Base-by-base conservation (phyloP, 495 filamentous ascomycete genomes). In the Xylaria nigripes region DNA sequence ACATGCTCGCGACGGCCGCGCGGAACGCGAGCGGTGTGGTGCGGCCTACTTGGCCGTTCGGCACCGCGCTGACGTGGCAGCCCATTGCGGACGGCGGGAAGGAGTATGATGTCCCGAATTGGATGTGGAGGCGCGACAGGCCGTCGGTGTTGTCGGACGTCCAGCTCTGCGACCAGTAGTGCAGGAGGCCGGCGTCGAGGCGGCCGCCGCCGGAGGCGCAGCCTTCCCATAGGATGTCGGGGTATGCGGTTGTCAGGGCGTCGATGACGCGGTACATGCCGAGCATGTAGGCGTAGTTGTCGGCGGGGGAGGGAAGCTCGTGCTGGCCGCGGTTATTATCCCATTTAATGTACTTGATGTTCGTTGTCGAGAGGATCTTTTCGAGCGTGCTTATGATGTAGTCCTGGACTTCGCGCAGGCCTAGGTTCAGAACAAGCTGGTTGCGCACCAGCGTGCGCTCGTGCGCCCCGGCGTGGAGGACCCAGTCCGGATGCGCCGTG, bases 151-250 rank as follows among this genome's bases (percentile, higher is more conserved):
- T 68, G 36, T 81, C 79, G 0, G 74, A 78, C 0, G 79, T 77
- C 79, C 79, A 81, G 59, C 74, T 72, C 58, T 81, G 79, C 0
- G 79, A 76, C 71, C 76, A 80, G 59, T 75, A 82, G 44, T 80
- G 76, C 23, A 82, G 65, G 2, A 81, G 51, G 0, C 78, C 79
- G 0, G 79, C 64, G 50, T 82, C 78, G 52, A 80, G 81, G 21
- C 78, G 72, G 3, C 72, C 79, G 19, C 78, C 79, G 22, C 79
- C 79, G 1, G 75, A 78, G 16, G 75, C 79, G 51, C 77, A 81
- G 10, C 79, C 79, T 61, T 82, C 77, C 76, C 76, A 82, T 0
- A 81, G 66, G 12, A 82, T 70, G 48, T 80, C 64, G 1, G 79
- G 79, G 60, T 77, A 79, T 6, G 64, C 64, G 6, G 72, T 70